Base-by-base conservation (phyloP, 2,329 filamentous ascomycete genomes). In the Monilinia polystroma region DNA sequence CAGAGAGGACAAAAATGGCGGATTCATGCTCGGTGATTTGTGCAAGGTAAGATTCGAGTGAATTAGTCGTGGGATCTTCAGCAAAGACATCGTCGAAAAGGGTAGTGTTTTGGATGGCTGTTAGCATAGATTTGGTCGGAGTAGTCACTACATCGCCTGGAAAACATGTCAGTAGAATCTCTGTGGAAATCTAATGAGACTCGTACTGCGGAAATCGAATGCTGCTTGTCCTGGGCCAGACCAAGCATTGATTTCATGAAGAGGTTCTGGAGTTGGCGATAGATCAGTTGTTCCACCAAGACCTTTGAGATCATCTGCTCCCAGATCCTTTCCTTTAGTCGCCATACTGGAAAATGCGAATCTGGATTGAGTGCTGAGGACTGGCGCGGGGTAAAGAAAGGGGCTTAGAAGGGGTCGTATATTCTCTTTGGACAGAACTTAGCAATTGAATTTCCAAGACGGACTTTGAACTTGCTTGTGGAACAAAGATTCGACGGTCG, bases 71-170 rank as follows among this genome's bases (percentile, higher is more conserved):
- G 0, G 85, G 81, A 74, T 97, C 93, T 78, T 96, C 92, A 70
- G 83, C 80, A 76, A 90, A 91, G 72, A 96, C 92, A 77, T 97
- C 93, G 78, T 97, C 93, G 23, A 90, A 82, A 43, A 97, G 85
- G 0, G 90, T 89, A 70, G 88, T 90, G 62, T 86, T 82, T 72
- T 87, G 82, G 71, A 97, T 90, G 20, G 93, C 91, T 55, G 85
- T 81, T 49, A 97, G 87, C 93, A 97, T 97, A 4, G 89, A 86
- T 0, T 85, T 77, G 0, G 90, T 95, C 0, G 92, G 92, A 1
- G 88, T 90, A 4, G 92, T 96, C 75, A 90, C 82, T 6, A 85
- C 86, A 75, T 92, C 89, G 75, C 84, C 85, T 87, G 69, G 16
- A 38, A 58, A 16, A 49, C 26, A 43, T 63, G 18, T 67, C 35